These are phyloP conservation scores for Hymenochaete sp. DNA, from an alignment of 1,284 basidiomycete species.

Conservation along the genomic window DNA sequence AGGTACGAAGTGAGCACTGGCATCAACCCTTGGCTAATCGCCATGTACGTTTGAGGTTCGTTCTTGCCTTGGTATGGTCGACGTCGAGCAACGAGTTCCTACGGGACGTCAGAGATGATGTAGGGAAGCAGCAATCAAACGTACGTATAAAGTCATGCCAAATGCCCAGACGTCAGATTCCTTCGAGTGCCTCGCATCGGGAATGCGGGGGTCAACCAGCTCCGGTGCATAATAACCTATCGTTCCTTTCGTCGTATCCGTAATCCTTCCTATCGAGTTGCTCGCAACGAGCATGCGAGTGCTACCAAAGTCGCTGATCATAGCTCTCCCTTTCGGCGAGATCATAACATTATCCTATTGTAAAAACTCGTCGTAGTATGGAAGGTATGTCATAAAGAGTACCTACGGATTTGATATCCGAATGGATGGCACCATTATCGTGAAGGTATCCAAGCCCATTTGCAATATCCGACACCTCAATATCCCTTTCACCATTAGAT, in stretches of 20 bases:
- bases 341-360: slow-evolving; percentile 7
- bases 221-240: neutral
- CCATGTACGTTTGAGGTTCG: neutral
- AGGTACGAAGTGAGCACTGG: too few relatives aligned
- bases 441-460: slow-evolving; percentile 6
- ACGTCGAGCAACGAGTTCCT: slow-evolving; percentile 2
- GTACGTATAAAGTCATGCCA: slow-evolving; percentile 14
- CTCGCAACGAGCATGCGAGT: neutral
- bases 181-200: neutral
- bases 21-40: too few relatives aligned
- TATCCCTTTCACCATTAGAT: neutral
- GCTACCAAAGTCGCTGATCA: slow-evolving; percentile 9
- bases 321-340: neutral
- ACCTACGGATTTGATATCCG: slow-evolving; percentile 8
- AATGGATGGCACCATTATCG: neutral
- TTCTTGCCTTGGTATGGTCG: neutral
- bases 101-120: neutral
- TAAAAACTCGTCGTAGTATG: neutral
- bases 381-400: neutral
- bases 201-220: neutral
- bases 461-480: slow-evolving; percentile 2
- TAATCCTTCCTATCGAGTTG: neutral
- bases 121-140: too few relatives aligned
- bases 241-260: neutral
- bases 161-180: slow-evolving; percentile 13